phyloP scores from a whole-genome alignment of 805 yeast species.

The Lipomyces starkeyi region DNA sequence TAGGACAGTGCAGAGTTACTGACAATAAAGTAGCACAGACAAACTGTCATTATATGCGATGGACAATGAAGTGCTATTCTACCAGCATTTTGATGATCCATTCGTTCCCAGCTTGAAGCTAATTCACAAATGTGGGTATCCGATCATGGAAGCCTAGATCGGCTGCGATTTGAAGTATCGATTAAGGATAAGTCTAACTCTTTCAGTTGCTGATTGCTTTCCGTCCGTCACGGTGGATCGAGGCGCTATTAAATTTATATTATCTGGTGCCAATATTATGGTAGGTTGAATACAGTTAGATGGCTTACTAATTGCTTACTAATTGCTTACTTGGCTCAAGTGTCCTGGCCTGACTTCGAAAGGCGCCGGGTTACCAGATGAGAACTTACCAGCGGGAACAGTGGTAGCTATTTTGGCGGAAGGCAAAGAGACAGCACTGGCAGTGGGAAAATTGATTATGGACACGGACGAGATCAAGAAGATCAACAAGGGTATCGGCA shows the following conservation, averaged over 20 bases:
- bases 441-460: conserved; percentile 87
- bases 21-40: conserved; percentile 58
- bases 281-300: conserved; percentile 49
- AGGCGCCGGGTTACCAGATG: conserved; percentile 53
- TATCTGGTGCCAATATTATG: conserved; percentile 97
- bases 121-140: conserved; percentile 64
- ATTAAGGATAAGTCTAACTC: neutral
- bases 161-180: neutral
- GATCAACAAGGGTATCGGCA: conserved; percentile 85
- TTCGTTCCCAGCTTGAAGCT: conserved; percentile 75
- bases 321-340: conserved; percentile 18
- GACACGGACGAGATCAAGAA: conserved; percentile 85
- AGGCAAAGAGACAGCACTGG: conserved; percentile 89
- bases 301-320: too few relatives aligned
- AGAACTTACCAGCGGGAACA: conserved; percentile 69
- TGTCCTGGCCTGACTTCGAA: conserved; percentile 43
- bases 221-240: conserved; percentile 90
- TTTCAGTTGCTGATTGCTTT: conserved; percentile 66
- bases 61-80: conserved; percentile 74
- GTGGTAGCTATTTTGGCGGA: conserved; percentile 87
- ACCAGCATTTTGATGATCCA: conserved; percentile 80
- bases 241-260: conserved; percentile 93
- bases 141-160: neutral
- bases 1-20: neutral
- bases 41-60: conserved; percentile 74